phyloP scores from a whole-genome alignment of 352 stramenopile species.

The Pythium periplocum region DNA sequence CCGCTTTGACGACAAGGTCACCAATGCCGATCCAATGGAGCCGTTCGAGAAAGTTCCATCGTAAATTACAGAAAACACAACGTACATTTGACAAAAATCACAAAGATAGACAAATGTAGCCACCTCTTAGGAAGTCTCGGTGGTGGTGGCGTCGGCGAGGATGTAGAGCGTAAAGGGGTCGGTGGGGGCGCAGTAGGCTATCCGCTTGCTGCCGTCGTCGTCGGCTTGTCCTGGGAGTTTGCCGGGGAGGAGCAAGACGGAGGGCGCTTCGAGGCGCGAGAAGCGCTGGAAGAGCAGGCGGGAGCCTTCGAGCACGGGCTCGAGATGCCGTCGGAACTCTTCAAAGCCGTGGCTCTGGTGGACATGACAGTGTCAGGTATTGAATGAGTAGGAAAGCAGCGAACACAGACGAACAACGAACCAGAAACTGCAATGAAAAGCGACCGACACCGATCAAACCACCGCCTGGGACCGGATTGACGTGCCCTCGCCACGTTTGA shows the following conservation, averaged over 20 bases:
- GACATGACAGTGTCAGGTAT: neutral
- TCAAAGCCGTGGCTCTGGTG: slow-evolving; percentile 64
- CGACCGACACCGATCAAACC: slow-evolving; percentile 54
- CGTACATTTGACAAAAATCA: neutral
- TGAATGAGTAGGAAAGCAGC: neutral
- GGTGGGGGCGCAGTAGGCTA: slow-evolving; percentile 50
- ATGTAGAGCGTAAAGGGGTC: slow-evolving; percentile 77
- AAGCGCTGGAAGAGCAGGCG: slow-evolving; percentile 50
- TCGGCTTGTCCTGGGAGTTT: slow-evolving; percentile 29
- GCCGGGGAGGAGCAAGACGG: slow-evolving; percentile 65
- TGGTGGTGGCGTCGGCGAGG: slow-evolving; percentile 11
- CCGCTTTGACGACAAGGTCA: too few species aligned
- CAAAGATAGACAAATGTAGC: too few species aligned
- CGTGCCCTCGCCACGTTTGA: slow-evolving; percentile 58
- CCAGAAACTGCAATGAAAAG: slow-evolving; percentile 61
- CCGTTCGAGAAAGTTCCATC: neutral
- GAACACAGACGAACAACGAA: slow-evolving; percentile 13
- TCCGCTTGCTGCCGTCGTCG: slow-evolving; percentile 11
- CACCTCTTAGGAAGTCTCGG: neutral
- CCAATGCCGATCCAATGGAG: too few species aligned
- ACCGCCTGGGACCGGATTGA: slow-evolving; percentile 65
- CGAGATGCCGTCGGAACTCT: slow-evolving; percentile 63
- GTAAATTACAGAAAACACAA: neutral
- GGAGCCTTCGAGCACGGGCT: slow-evolving; percentile 55
- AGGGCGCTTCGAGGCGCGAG: slow-evolving; percentile 37